These are phyloP conservation scores for Digitaria exilis DNA, from an alignment of 202 grass and related monocot species.

Conservation along the genomic window DNA sequence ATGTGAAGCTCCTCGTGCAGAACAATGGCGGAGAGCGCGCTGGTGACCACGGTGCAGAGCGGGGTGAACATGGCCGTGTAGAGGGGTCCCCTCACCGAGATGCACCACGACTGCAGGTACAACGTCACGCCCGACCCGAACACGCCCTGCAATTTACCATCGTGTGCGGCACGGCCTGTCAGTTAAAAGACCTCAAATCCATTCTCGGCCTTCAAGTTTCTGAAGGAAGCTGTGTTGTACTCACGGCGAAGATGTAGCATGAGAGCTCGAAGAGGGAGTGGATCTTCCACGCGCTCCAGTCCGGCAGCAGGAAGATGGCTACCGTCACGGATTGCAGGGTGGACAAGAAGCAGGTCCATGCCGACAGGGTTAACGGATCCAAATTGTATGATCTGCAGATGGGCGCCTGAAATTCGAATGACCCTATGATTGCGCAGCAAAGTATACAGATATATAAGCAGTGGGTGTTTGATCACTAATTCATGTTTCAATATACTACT, in stretches of 20 bases:
- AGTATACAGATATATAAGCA: no score
- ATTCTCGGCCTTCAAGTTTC: no score
- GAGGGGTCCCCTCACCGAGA: constrained; percentile 61
- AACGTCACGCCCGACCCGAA: constrained; percentile 63
- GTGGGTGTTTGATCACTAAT: no score
- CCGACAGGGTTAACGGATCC: constrained; percentile 64
- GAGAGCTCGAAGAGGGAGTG: constrained; percentile 50
- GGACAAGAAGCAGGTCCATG: constrained; percentile 78
- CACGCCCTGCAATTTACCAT: constrained; percentile 41
- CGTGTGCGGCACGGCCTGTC: not conserved
- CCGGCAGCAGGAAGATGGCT: constrained; percentile 43
- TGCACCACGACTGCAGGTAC: constrained; percentile 83
- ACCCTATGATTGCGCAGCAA: not conserved
- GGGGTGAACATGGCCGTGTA: constrained; percentile 86
- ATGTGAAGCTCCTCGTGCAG: constrained; percentile 63
- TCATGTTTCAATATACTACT: no score
- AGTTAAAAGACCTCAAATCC: not conserved
- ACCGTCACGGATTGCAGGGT: constrained; percentile 51
- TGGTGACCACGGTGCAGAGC: constrained; percentile 59
- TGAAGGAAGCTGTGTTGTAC: not conserved
- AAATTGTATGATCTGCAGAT: constrained; percentile 65
- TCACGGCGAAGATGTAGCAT: constrained; percentile 66
- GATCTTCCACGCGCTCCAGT: constrained; percentile 55
- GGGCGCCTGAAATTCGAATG: not conserved
- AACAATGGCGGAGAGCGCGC: constrained; percentile 35